These are phyloP conservation scores for Berkeleyomyces basicola DNA, from an alignment of 2,329 filamentous ascomycete species.

Conservation along the genomic window DNA sequence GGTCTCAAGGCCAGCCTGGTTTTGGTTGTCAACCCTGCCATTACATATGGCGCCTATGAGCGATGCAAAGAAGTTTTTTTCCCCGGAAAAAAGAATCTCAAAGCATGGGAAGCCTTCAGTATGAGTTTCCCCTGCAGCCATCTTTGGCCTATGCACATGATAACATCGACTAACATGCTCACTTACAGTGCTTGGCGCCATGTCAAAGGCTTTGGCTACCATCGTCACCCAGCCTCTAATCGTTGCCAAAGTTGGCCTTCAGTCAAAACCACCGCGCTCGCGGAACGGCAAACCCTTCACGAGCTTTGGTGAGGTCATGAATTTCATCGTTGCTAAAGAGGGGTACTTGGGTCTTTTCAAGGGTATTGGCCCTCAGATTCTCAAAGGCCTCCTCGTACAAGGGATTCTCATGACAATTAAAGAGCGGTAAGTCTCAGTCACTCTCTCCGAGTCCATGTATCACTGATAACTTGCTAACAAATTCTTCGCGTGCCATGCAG, in stretches of 20 bases:
- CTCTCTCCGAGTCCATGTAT: background rate
- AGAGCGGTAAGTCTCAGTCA: slow-evolving; percentile 49
- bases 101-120: slow-evolving; percentile 83
- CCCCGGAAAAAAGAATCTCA: slow-evolving; percentile 57
- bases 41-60: slow-evolving; percentile 96
- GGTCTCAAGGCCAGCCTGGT: slow-evolving; percentile 92
- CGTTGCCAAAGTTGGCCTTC: slow-evolving; percentile 90
- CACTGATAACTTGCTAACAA: background rate
- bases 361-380: slow-evolving; percentile 82
- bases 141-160: background rate
- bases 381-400: slow-evolving; percentile 86
- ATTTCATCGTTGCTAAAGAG: slow-evolving; percentile 80
- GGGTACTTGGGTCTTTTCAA: slow-evolving; percentile 79
- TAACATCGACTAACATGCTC: background rate
- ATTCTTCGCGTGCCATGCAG: slow-evolving; percentile 24
- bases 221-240: slow-evolving; percentile 89
- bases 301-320: slow-evolving; percentile 86
- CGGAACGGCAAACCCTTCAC: slow-evolving; percentile 85
- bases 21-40: slow-evolving; percentile 87
- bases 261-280: slow-evolving; percentile 75
- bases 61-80: slow-evolving; percentile 64
- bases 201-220: slow-evolving; percentile 85
- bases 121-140: slow-evolving; percentile 23
- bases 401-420: slow-evolving; percentile 99
- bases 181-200: slow-evolving; percentile 61